Evolutionary conservation across 2,329 filamentous ascomycete genomes (phyloP).

Genomic region (Chaetomiaceae sp.): DNA sequence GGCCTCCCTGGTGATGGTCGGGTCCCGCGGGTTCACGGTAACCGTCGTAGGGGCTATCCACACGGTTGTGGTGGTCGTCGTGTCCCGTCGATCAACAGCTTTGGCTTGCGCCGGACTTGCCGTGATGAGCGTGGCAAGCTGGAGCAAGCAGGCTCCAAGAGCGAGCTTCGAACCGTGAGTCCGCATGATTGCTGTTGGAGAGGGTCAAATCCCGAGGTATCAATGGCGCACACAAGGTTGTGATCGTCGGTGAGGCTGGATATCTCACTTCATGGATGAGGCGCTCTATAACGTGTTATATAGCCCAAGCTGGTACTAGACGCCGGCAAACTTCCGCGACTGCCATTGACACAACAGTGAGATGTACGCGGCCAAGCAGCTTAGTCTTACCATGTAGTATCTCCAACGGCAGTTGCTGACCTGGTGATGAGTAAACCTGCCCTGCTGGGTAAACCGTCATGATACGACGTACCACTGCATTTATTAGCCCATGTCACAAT

Average conservation of each 20-base stretch:
- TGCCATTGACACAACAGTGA: not conserved
- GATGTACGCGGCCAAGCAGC: not conserved
- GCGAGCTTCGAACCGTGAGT: not conserved
- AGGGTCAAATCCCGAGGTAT: not conserved
- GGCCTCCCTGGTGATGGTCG: slow-evolving; percentile 10
- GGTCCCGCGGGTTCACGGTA: slow-evolving; percentile 13
- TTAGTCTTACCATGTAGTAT: not conserved
- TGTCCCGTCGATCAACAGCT: not conserved
- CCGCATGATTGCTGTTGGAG: not conserved
- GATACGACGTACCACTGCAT: not conserved
- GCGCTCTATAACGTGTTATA: not conserved
- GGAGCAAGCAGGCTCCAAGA: not conserved
- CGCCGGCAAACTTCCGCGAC: not conserved
- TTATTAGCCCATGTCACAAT: slow-evolving; percentile 2
- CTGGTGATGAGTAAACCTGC: not conserved
- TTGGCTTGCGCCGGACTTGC: slow-evolving; percentile 2
- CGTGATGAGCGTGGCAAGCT: not conserved
- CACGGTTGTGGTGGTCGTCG: slow-evolving; percentile 6
- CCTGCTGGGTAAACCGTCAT: too few species aligned
- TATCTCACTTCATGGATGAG: too few species aligned
- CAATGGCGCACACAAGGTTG: not conserved
- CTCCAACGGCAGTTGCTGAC: slow-evolving; percentile 3
- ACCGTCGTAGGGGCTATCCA: slow-evolving; percentile 3
- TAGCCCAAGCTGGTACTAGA: not conserved
- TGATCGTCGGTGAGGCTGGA: not conserved